These are phyloP conservation scores for Vigna hirtella DNA, from an alignment of 306 rosid species.

Conservation along the genomic window DNA sequence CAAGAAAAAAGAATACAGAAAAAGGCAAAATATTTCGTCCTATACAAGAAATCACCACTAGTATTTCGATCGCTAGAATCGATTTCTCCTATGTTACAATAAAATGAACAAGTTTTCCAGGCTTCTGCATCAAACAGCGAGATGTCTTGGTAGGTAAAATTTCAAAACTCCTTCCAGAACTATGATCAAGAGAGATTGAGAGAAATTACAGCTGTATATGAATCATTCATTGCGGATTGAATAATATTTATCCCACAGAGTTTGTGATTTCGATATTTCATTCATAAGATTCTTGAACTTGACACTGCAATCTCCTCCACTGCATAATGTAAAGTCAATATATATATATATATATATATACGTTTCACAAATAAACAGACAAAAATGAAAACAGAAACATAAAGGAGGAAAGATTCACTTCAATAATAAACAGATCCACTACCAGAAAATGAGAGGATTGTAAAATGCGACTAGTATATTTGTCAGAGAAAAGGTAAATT, in stretches of 20 bases:
- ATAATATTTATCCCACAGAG: conserved; percentile 80
- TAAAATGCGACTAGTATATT: neutral
- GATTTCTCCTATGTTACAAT: conserved; percentile 39
- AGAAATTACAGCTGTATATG: neutral
- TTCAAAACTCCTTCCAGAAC: conserved; percentile 35
- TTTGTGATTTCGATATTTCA: conserved; percentile 81
- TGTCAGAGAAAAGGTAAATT: neutral
- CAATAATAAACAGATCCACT: neutral
- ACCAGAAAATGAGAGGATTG: neutral
- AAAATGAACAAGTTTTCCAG: conserved; percentile 38
- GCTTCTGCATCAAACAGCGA: conserved; percentile 42
- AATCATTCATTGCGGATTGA: conserved; percentile 91
- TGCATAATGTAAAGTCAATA: conserved; percentile 51
- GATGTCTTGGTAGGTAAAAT: conserved; percentile 32
- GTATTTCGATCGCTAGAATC: conserved; percentile 40
- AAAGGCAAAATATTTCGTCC: conserved; percentile 46
- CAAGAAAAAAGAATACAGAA: conserved; percentile 4
- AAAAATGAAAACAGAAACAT: neutral
- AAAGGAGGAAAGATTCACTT: neutral
- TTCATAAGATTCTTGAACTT: conserved; percentile 93
- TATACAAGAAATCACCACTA: conserved; percentile 55
- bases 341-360: neutral
- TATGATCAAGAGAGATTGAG: neutral
- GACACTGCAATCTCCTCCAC: conserved; percentile 96
- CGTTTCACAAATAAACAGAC: neutral